Evolutionary conservation across 2,329 filamentous ascomycete genomes (phyloP), one percentile per base, ranked within the genome.

Genomic region (Nemania sp.): DNA sequence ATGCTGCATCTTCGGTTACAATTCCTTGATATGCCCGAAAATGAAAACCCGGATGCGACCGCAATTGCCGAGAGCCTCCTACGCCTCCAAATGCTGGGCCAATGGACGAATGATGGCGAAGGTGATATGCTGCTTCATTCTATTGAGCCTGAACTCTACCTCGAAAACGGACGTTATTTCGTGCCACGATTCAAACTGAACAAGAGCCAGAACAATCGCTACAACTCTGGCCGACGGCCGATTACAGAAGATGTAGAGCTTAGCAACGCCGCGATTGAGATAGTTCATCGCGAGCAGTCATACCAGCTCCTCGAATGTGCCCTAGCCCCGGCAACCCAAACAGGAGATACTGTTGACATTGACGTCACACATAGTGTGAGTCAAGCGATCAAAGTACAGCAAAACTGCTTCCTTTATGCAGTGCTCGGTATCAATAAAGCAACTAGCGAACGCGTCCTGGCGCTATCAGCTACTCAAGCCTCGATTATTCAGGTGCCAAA

Each of bases 141-240:
- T 11, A 41, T 52, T 11, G 55, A 57, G 26, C 46, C 50, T 12
- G 55, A 54, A 19, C 12, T 58, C 11, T 46, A 43, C 30, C 33
- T 47, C 19, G 41, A 39, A 8, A 33, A 54, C 6, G 47, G 47
- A 3, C 40, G 28, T 3, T 17, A 40, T 9, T 42, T 24, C 15
- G 22, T 54, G 19, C 47, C 55, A 5, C 46, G 51, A n/a, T 41
- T 57, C 43, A 54, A 52, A 14, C 15, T 51, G 37, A 57, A 52
- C 23, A 47, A 44, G 28, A 28, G 20, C 2, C 49, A 19, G 19
- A 54, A 57, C 36, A 19, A 54, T 17, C 54, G 54, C 4, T 54
- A 48, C 20, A 51, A 57, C 23, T 48, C 43, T 14, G 43, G 37
- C 17, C 49, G 49, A 15, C 54, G 54, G 3, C 2, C n/a, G 3